Base-by-base conservation (phyloP, 2,329 filamentous ascomycete genomes). In the Hymenotorrendiella dingleyae region DNA sequence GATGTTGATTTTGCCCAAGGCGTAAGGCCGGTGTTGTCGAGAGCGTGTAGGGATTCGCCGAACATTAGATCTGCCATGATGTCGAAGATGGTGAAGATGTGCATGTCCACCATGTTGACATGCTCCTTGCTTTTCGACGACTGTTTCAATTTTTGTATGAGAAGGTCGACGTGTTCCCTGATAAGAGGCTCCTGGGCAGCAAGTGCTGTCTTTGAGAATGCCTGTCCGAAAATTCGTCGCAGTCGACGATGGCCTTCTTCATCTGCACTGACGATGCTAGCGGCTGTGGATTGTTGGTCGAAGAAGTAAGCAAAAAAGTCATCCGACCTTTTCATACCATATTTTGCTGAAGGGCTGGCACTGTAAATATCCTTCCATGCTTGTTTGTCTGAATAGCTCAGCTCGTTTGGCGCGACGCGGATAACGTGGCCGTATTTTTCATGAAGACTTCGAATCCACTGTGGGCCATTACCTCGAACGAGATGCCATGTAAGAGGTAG, bases 1-100 rank as follows among this genome's bases (percentile, higher is more conserved):
- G n/a, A n/a, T n/a, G n/a, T n/a, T n/a, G n/a, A n/a, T n/a, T n/a
- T n/a, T n/a, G n/a, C n/a, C n/a, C n/a, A n/a, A n/a, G n/a, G n/a
- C n/a, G n/a, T n/a, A n/a, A n/a, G n/a, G n/a, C n/a, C n/a, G n/a
- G n/a, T n/a, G n/a, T n/a, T n/a, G n/a, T n/a, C n/a, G n/a, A n/a
- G n/a, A n/a, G n/a, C n/a, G n/a, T n/a, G n/a, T n/a, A n/a, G n/a
- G n/a, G n/a, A n/a, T n/a, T 67, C 62, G 4, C 66, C 67, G 47
- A 69, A 71, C n/a, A 65, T 65, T 28, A 66, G 59, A 17, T 65
- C 38, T 16, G 28, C 38, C 4, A 40, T 6, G 24, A 33, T 54
- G 49, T 66, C 64, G 47, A 67, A 66, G 3, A 63, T 58, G 2
- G 40, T 17, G 26, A 39, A 33, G 19, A 38, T 39, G 17, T 41